phyloP scores from a whole-genome alignment of 768 basidiomycete genomes.

The Suillus luteus region DNA sequence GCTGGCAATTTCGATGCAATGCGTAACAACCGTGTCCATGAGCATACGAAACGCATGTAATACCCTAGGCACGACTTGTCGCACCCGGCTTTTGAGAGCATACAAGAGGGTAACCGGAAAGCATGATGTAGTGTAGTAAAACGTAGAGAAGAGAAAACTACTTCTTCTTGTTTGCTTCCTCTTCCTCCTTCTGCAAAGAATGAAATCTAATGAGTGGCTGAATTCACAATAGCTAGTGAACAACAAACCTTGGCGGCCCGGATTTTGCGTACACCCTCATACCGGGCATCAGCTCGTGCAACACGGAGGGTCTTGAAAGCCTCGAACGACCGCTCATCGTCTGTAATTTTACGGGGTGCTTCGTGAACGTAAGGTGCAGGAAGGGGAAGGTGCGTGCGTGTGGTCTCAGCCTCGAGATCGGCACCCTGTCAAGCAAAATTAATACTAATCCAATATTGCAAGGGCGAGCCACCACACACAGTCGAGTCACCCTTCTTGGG shows the following conservation, averaged over 20 bases:
- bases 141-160: conserved; percentile 38
- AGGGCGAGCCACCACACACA: conserved; percentile 47
- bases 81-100: conserved; percentile 41
- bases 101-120: conserved; percentile 25
- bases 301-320: conserved; percentile 89
- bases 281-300: conserved; percentile 78
- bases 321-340: conserved; percentile 84
- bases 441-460: conserved; percentile 14
- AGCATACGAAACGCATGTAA: conserved; percentile 36
- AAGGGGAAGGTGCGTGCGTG: conserved; percentile 66
- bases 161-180: conserved; percentile 92
- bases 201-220: conserved; percentile 20
- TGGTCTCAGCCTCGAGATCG: conserved; percentile 77
- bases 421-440: conserved; percentile 56
- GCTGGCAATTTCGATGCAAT: conserved; percentile 22
- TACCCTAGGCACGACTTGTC: conserved; percentile 25
- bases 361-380: conserved; percentile 71
- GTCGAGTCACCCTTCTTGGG: conserved; percentile 94
- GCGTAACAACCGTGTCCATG: conserved; percentile 24
- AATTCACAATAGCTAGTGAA: conserved; percentile 1
- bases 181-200: conserved; percentile 73
- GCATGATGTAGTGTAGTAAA: conserved; percentile 26
- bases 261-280: conserved; percentile 86
- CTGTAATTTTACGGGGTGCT: conserved; percentile 89
- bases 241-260: conserved; percentile 78